Conservation (phyloP, 371 early-diverging fungal species). For the Mucor circinelloides region DNA sequence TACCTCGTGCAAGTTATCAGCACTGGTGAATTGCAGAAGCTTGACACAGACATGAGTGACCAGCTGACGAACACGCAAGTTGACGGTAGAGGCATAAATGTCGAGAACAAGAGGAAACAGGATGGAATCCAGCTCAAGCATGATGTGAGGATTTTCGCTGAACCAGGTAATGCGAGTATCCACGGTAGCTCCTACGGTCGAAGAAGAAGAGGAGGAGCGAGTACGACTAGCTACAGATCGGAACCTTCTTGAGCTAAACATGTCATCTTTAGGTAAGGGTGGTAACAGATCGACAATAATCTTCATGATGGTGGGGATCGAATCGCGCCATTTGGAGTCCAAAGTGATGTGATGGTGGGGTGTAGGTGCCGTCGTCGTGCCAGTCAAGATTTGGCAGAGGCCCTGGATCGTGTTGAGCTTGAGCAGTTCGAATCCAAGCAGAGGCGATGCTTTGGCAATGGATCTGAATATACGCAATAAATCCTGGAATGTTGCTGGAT, state of each 20-base stretch:
- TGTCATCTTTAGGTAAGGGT: slow-evolving; percentile 59
- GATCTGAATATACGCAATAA: slow-evolving; percentile 64
- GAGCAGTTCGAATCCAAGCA: slow-evolving; percentile 56
- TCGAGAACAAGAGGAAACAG: slow-evolving; percentile 62
- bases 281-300: slow-evolving; percentile 65
- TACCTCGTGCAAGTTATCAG: slow-evolving; percentile 34
- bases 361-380: slow-evolving; percentile 22
- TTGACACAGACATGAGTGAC: slow-evolving; percentile 60
- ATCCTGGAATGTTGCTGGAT: slow-evolving; percentile 59
- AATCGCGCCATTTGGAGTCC: slow-evolving; percentile 47
- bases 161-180: slow-evolving; percentile 50
- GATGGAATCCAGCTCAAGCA: slow-evolving; percentile 45
- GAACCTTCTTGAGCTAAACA: slow-evolving; percentile 44
- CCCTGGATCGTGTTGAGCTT: slow-evolving; percentile 59
- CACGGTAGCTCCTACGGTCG: neutral
- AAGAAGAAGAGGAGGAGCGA: slow-evolving; percentile 22
- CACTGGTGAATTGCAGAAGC: slow-evolving; percentile 47
- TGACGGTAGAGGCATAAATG: slow-evolving; percentile 60
- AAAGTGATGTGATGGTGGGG: slow-evolving; percentile 25
- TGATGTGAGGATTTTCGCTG: slow-evolving; percentile 36
- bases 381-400: slow-evolving; percentile 64
- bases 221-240: slow-evolving; percentile 16
- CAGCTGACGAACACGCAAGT: slow-evolving; percentile 58
- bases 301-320: slow-evolving; percentile 41
- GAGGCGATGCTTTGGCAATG: slow-evolving; percentile 65